These are phyloP conservation scores for Stephanocyclus meneghinianus DNA, from an alignment of 352 stramenopile genomes.

Conservation along the genomic window DNA sequence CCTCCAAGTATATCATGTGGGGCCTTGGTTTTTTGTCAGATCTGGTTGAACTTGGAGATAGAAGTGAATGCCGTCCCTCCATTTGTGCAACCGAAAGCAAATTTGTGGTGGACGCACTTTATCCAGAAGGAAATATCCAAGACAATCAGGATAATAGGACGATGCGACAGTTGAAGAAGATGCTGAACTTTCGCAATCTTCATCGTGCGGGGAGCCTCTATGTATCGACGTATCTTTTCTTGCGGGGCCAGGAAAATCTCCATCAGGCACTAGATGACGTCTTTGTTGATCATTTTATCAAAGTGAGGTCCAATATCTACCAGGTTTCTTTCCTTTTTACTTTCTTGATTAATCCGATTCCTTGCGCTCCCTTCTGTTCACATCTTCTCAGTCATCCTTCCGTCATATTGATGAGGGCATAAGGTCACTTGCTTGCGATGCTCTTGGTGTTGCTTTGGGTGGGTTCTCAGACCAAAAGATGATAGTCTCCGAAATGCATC, in stretches of 20 bases:
- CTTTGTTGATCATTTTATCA: constrained; percentile 58
- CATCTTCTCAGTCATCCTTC: constrained; percentile 33
- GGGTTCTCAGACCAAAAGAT: constrained; percentile 41
- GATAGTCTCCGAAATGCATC: constrained; percentile 50
- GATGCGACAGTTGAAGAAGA: constrained; percentile 50
- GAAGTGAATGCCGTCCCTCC: constrained; percentile 34
- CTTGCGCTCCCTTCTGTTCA: neutral
- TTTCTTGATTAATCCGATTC: neutral
- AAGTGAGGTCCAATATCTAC: neutral
- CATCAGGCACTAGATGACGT: constrained; percentile 43
- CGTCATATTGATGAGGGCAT: constrained; percentile 54
- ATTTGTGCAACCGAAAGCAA: constrained; percentile 47
- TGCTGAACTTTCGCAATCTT: constrained; percentile 42
- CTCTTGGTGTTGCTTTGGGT: constrained; percentile 52
- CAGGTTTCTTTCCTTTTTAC: neutral
- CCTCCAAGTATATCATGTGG: constrained; percentile 56
- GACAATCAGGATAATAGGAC: constrained; percentile 49
- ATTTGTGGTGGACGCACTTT: constrained; percentile 45
- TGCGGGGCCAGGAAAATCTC: constrained; percentile 49
- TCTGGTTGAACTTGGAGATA: constrained; percentile 48
- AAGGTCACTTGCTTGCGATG: constrained; percentile 43
- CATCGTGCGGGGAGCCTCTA: constrained; percentile 43
- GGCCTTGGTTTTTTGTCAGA: constrained; percentile 36
- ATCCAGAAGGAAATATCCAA: constrained; percentile 49
- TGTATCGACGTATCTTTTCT: constrained; percentile 39